Evolutionary conservation across 495 filamentous ascomycete species (phyloP), one percentile per base, ranked within the genome.

Genomic region (Hypoxylon intermedium): DNA sequence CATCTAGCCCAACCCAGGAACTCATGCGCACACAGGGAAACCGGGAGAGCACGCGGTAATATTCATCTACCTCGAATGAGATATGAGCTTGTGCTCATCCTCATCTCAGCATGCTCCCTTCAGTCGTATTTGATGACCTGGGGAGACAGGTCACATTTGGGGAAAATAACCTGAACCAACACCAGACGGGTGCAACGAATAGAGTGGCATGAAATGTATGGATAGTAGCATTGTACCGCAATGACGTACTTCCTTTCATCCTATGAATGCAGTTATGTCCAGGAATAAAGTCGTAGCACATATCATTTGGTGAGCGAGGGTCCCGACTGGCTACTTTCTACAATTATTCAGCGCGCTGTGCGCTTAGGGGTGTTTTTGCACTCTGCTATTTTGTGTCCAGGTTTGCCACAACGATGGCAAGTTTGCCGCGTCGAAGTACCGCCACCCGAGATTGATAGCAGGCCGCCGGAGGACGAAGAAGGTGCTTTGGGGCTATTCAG

Each of bases 401-500:
- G 63, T 40, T 58, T 60, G 26, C 61, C 57, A 45, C 71, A 74
- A 20, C 59, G 65, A 56, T 65, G 58, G 31, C 71, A 74, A 20
- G 60, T 55, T 38, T 26, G 66, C 16, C 57, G 65, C 46, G 30
- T 16, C 9, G 67, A 40, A 23, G 58, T 60, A 36, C 43, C 56
- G 12, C 63, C 67, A 43, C 68, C 70, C 15, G 67, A 73, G 46
- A 73, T 72, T 12, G 69, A 68, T 36, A 58, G 46, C 42, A 65
- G 45, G 42, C 67, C 61, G 45, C 66, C 61, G 34, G 72, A 72
- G 19, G 67, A 72, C 20, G 58, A 68, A 26, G 83, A 84, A 31
- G 87, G 76, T 11, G 80, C 76, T 19, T 69, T 81, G 41, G 82
- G 67, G 13, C 69, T 70, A 53, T 85, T 83, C 50, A 88, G 67